Conservation (phyloP, 768 basidiomycete species). For the Agaricus subrufescens region DNA sequence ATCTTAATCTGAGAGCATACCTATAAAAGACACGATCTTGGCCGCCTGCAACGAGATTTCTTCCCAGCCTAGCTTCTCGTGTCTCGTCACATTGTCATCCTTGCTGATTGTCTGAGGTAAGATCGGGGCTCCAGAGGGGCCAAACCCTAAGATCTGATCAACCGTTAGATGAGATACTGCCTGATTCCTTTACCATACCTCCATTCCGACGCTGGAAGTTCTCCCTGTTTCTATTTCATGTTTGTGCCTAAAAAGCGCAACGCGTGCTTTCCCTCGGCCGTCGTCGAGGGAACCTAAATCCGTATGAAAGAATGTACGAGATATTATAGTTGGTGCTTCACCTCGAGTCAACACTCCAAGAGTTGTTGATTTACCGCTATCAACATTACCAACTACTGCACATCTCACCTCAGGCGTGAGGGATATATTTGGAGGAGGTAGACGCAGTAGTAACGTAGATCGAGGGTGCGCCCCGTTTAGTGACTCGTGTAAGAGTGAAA, state of each 20-base stretch:
- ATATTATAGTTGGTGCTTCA: slow-evolving; percentile 20
- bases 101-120: slow-evolving; percentile 59
- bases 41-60: slow-evolving; percentile 85
- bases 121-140: slow-evolving; percentile 70
- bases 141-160: slow-evolving; percentile 82
- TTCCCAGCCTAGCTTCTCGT: slow-evolving; percentile 94
- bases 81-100: slow-evolving; percentile 61
- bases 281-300: slow-evolving; percentile 68
- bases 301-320: background rate
- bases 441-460: slow-evolving; percentile 56
- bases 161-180: background rate
- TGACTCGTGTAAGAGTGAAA: slow-evolving; percentile 50
- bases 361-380: slow-evolving; percentile 92
- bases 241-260: slow-evolving; percentile 91
- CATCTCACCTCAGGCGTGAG: slow-evolving; percentile 90
- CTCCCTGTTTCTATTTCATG: slow-evolving; percentile 96
- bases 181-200: slow-evolving; percentile 44
- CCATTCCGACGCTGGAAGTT: slow-evolving; percentile 96
- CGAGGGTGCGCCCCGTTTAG: slow-evolving; percentile 43
- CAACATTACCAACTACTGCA: slow-evolving; percentile 94
- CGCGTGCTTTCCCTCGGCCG: slow-evolving; percentile 76
- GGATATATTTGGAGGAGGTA: slow-evolving; percentile 73
- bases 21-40: slow-evolving; percentile 93
- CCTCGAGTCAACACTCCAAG: slow-evolving; percentile 95
- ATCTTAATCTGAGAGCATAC: slow-evolving; percentile 28